Conservation (phyloP, 257 asterid genomes). For the Scutellaria baicalensis region DNA sequence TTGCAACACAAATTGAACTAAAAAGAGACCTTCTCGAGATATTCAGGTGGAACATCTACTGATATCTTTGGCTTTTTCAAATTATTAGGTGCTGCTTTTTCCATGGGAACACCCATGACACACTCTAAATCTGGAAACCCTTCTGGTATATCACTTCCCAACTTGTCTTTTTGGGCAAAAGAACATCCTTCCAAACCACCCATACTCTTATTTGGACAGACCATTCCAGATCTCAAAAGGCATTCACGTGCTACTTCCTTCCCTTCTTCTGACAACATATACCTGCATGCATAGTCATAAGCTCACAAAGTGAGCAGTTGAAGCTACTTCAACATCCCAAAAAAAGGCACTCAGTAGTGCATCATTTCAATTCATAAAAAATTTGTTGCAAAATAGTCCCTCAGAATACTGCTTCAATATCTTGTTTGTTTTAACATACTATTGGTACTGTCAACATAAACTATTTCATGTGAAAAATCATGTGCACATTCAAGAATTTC, state of each 20-base stretch:
- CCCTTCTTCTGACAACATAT: slow-evolving; percentile 95
- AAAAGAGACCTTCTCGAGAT: slow-evolving; percentile 53
- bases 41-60: slow-evolving; percentile 47
- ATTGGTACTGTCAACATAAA: neutral
- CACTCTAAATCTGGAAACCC: slow-evolving; percentile 27
- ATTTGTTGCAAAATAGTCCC: neutral
- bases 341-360: neutral
- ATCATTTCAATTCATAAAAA: neutral
- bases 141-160: slow-evolving; percentile 20
- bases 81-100: slow-evolving; percentile 27
- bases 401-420: neutral
- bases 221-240: slow-evolving; percentile 65
- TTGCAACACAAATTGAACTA: neutral
- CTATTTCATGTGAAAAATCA: neutral
- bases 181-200: slow-evolving; percentile 25
- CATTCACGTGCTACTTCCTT: slow-evolving; percentile 79
- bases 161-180: slow-evolving; percentile 26
- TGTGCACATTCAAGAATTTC: neutral
- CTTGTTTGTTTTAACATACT: neutral
- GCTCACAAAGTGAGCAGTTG: neutral
- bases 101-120: slow-evolving; percentile 23
- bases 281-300: slow-evolving; percentile 38
- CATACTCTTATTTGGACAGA: slow-evolving; percentile 27
- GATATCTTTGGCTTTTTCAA: slow-evolving; percentile 33
- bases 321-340: neutral